A percentile compares a stretch with the other conserved stretches of the same genome.
Evolutionary conservation across 2,329 filamentous ascomycete genomes (phyloP).

Genomic region (Macrophomina tecta): DNA sequence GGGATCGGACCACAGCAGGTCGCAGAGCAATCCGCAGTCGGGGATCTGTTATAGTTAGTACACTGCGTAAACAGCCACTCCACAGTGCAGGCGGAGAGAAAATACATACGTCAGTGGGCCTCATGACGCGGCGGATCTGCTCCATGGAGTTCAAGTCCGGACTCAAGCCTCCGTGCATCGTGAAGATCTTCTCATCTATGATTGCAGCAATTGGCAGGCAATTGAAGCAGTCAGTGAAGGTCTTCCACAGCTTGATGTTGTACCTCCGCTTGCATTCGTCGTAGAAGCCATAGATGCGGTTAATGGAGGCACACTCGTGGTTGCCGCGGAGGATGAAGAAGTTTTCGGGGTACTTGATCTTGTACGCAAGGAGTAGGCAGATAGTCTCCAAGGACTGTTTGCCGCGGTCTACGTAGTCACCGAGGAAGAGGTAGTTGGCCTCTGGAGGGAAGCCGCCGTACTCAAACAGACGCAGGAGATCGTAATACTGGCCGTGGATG

Average conservation of each 20-base stretch:
- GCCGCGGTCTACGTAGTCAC: slow-evolving; percentile 97
- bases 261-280: slow-evolving; percentile 99
- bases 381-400: slow-evolving; percentile 99
- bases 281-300: slow-evolving; percentile 99
- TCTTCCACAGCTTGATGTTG: slow-evolving; percentile 99
- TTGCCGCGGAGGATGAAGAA: slow-evolving; percentile 99
- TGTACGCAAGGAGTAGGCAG: slow-evolving; percentile 94
- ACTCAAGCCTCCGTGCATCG: slow-evolving; percentile 97
- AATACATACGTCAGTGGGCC: slow-evolving; percentile 90
- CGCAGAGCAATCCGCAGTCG: slow-evolving; percentile 95
- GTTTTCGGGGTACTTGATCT: slow-evolving; percentile 99
- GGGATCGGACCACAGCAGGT: slow-evolving; percentile 97
- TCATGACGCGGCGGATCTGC: slow-evolving; percentile 98
- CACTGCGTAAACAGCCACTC: slow-evolving; percentile 30
- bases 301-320: slow-evolving; percentile 98
- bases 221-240: slow-evolving; percentile 99
- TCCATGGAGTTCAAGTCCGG: slow-evolving; percentile 99
- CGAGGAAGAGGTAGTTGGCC: slow-evolving; percentile 99
- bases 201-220: slow-evolving; percentile 97
- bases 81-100: neutral
- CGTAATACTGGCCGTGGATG: slow-evolving; percentile 99
- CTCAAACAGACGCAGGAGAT: slow-evolving; percentile 95
- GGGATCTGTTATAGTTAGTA: slow-evolving; percentile 75
- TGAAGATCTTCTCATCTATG: slow-evolving; percentile 99
- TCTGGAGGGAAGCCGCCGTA: slow-evolving; percentile 98